Evolutionary conservation across 345 rosid species (phyloP), one percentile per base, ranked within the genome.

Genomic region (Carallia brachiata): DNA sequence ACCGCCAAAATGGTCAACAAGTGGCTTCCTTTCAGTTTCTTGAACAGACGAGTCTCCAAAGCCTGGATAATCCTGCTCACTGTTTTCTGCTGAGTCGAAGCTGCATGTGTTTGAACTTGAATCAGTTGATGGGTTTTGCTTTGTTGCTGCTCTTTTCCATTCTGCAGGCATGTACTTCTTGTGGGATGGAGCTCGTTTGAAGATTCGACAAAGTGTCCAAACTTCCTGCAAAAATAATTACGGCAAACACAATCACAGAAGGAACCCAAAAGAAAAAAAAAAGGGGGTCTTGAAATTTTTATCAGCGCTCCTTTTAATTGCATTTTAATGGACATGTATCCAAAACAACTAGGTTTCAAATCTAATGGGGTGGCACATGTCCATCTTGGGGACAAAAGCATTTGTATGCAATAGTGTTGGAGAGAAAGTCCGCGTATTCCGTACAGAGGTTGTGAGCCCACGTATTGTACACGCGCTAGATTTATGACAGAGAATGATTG

Each of bases 121-220:
- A 34, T 83, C 82, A 4, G 75, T 68, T 4, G 27, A 31, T 32
- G 77, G 68, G 16, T 78, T 71, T 61, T 72, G 73, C 69, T 72
- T 63, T 72, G 39, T 47, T 56, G 63, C 36, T 59, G 65, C 62
- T 28, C 67, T 80, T 58, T 63, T 77, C 63, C 63, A 72, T 7
- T 74, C 80, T 52, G 47, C 44, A 0, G 78, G 71, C 37, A 73
- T 40, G 84, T 73, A 77, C 80, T 77, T 83, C 34, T 71, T 81
- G 79, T 71, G 69, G 0, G 89, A 56, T 36, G 85, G 83, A 57
- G 75, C 63, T 78, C 96, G 81, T 79, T 84, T 85, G 84, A 90
- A 84, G 66, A 90, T 85, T 76, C 96, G 80, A 71, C 96, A 90
- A 1, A 90, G 88, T 62, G 96, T 90, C 96, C 93, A 88, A 23